Evolutionary conservation across 495 filamentous ascomycete species (phyloP).

Genomic region (Hypoxylon fragiforme): DNA sequence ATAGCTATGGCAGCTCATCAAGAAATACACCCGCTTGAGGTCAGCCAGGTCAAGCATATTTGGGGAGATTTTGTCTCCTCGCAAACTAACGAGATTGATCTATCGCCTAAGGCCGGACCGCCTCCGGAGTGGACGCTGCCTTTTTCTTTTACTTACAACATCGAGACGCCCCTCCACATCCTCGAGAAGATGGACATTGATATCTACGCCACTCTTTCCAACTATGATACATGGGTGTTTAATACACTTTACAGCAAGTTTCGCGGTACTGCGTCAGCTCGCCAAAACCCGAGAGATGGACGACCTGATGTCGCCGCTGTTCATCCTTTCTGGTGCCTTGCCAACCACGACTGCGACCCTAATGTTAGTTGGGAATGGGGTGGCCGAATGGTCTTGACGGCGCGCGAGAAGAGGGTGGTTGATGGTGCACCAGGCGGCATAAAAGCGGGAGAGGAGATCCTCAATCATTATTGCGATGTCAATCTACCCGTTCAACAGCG

Average conservation of each 20-base stretch:
- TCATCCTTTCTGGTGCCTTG: slow-evolving; percentile 61
- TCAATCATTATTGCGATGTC: slow-evolving; percentile 95
- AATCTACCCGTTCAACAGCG: slow-evolving; percentile 72
- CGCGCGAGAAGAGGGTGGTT: slow-evolving; percentile 46
- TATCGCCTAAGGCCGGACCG: slow-evolving; percentile 53
- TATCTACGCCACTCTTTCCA: slow-evolving; percentile 66
- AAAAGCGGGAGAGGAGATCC: slow-evolving; percentile 75
- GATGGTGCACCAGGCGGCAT: slow-evolving; percentile 58
- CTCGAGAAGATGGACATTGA: slow-evolving; percentile 90
- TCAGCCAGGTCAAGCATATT: slow-evolving; percentile 85
- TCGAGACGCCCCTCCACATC: slow-evolving; percentile 79
- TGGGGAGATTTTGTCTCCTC: slow-evolving; percentile 77
- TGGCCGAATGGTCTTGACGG: slow-evolving; percentile 73
- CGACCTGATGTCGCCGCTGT: slow-evolving; percentile 76
- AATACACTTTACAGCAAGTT: slow-evolving; percentile 95
- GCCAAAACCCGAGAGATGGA: slow-evolving; percentile 70
- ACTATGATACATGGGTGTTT: slow-evolving; percentile 87
- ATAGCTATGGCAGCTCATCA: slow-evolving; percentile 88
- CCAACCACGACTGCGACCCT: slow-evolving; percentile 93
- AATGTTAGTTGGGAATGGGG: slow-evolving; percentile 95
- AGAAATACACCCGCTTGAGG: slow-evolving; percentile 76
- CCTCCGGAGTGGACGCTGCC: slow-evolving; percentile 72
- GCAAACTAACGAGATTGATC: slow-evolving; percentile 51
- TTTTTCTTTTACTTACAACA: slow-evolving; percentile 85
- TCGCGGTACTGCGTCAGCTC: slow-evolving; percentile 84